Conservation (phyloP, 169 alveolate species). For the Eimeria necatrix region DNA sequence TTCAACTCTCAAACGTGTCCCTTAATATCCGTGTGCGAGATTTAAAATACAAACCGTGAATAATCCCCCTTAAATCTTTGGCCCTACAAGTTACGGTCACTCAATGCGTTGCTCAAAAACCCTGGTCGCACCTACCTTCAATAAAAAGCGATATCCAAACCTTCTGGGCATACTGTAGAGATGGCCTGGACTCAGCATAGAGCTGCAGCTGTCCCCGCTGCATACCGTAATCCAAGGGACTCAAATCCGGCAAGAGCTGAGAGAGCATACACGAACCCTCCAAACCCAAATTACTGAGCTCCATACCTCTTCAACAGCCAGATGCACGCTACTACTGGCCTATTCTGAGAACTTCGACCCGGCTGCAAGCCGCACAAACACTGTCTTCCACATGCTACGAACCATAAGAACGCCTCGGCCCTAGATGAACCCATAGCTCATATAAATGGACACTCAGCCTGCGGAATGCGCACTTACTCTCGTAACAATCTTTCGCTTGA, state of each 20-base stretch:
- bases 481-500: background rate
- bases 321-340: background rate
- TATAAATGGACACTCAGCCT: background rate
- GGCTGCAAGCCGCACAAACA: too few species aligned
- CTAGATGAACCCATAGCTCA: background rate
- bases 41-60: background rate
- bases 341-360: too few species aligned
- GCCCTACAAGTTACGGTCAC: background rate
- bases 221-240: slow-evolving; percentile 84
- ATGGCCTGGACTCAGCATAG: slow-evolving; percentile 76
- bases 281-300: background rate
- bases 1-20: slow-evolving; percentile 14
- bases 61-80: background rate
- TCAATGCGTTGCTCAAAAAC: background rate
- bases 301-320: background rate
- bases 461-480: background rate
- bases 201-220: slow-evolving; percentile 81
- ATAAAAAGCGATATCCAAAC: slow-evolving; percentile 84
- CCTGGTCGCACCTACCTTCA: slow-evolving; percentile 57
- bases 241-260: slow-evolving; percentile 80
- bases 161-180: slow-evolving; percentile 83
- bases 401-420: background rate
- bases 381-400: background rate
- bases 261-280: slow-evolving; percentile 2
- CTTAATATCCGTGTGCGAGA: background rate